phyloP scores from a whole-genome alignment of 495 filamentous ascomycete genomes.

The Aspergillus incahuasiensis region DNA sequence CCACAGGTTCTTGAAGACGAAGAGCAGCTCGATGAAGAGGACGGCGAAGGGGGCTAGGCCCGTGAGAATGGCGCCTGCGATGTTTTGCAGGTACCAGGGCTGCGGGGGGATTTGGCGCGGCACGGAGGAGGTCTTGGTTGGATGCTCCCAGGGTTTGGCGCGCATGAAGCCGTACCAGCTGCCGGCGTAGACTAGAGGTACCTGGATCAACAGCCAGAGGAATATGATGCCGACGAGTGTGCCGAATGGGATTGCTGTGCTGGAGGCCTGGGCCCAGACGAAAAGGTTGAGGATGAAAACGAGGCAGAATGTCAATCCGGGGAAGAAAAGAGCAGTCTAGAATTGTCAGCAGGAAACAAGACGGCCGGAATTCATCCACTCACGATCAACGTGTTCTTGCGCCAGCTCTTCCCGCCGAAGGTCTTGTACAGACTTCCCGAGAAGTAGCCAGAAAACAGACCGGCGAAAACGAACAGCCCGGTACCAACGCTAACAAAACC shows the following conservation, averaged over 20 bases:
- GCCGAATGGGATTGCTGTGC: constrained; percentile 83
- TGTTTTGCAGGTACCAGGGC: constrained; percentile 69
- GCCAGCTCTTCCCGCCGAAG: constrained; percentile 76
- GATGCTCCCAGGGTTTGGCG: constrained; percentile 73
- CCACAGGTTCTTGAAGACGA: constrained; percentile 89
- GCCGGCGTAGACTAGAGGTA: constrained; percentile 83
- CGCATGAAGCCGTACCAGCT: constrained; percentile 73
- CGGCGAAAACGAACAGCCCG: constrained; percentile 83
- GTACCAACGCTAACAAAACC: constrained; percentile 87
- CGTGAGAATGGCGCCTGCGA: constrained; percentile 63
- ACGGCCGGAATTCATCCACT: constrained; percentile 6
- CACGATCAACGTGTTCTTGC: constrained; percentile 71
- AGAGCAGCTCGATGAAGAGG: constrained; percentile 89
- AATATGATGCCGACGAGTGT: constrained; percentile 73
- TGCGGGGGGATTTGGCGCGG: constrained; percentile 73
- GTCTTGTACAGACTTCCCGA: constrained; percentile 81
- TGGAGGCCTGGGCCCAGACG: constrained; percentile 90
- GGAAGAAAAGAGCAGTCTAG: constrained; percentile 74
- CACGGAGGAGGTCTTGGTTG: constrained; percentile 73
- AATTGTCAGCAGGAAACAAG: constrained; percentile 18
- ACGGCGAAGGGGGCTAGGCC: constrained; percentile 89
- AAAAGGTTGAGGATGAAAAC: constrained; percentile 88
- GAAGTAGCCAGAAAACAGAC: constrained; percentile 90
- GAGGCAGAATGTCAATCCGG: constrained; percentile 72
- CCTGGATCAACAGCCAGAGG: constrained; percentile 85